Evolutionary conservation across 306 rosid genomes (phyloP).

Genomic region (Elaeagnus macrophylla): DNA sequence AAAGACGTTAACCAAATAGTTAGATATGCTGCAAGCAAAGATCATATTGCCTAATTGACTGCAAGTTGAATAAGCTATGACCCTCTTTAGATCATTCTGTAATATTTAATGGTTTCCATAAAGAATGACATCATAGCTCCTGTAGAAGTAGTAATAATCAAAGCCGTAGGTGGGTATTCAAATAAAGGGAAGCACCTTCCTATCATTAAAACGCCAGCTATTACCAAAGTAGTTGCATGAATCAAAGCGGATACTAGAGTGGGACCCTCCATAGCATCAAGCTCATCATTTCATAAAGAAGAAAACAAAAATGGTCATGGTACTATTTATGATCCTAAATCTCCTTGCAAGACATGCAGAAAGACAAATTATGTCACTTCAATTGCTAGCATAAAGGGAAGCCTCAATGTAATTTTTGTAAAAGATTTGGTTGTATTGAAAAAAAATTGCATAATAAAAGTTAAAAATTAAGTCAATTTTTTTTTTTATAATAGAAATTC

Average conservation of each 20-base stretch:
- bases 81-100: background rate
- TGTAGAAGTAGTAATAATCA: background rate
- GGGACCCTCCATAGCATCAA: conserved; percentile 1
- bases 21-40: conserved; percentile 1
- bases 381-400: no score
- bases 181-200: background rate
- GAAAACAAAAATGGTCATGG: no score
- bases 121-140: no score
- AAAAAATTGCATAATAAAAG: no score
- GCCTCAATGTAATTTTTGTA: no score
- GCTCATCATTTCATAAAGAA: no score
- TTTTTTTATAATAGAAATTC: no score
- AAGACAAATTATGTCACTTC: no score
- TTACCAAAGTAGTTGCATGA: background rate
- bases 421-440: no score
- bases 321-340: no score
- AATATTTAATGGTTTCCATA: background rate
- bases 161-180: background rate
- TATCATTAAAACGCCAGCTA: background rate
- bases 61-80: background rate
- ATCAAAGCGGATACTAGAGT: background rate
- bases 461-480: no score
- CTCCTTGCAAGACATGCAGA: no score
- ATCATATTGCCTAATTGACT: conserved; percentile 7
- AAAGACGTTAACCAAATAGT: background rate